These are phyloP conservation scores for Neopestalotiopsis sp. DNA, from an alignment of 2,329 filamentous ascomycete species.

Conservation along the genomic window DNA sequence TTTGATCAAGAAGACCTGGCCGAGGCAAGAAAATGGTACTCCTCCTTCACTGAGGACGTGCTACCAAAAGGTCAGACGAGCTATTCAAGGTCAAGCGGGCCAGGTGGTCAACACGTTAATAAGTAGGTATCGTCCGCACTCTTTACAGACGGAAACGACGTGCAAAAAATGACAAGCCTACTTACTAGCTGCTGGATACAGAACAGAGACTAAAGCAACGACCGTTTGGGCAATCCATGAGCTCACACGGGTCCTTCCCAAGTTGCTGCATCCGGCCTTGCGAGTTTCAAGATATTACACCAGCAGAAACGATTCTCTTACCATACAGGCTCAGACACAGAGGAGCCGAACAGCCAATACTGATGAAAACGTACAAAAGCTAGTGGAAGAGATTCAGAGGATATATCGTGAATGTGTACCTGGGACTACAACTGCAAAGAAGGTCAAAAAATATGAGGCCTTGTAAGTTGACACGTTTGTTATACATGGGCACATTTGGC, in stretches of 20 bases:
- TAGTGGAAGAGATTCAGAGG: slow-evolving; percentile 51
- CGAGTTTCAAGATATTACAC: slow-evolving; percentile 61
- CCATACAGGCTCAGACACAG: slow-evolving; percentile 59
- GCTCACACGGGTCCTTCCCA: slow-evolving; percentile 50
- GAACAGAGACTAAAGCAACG: slow-evolving; percentile 64
- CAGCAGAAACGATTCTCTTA: slow-evolving; percentile 54
- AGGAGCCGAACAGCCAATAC: slow-evolving; percentile 57
- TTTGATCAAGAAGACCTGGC: slow-evolving; percentile 55
- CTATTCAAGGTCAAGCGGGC: slow-evolving; percentile 64
- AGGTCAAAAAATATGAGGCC: slow-evolving; percentile 52
- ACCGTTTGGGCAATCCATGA: slow-evolving; percentile 57
- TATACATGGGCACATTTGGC: slow-evolving; percentile 21
- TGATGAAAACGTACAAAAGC: slow-evolving; percentile 56
- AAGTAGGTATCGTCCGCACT: slow-evolving; percentile 46
- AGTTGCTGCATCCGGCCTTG: slow-evolving; percentile 50
- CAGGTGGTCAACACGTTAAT: slow-evolving; percentile 67
- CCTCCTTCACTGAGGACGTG: slow-evolving; percentile 45
- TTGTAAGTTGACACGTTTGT: slow-evolving; percentile 44
- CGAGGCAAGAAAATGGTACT: slow-evolving; percentile 58
- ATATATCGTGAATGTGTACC: slow-evolving; percentile 55
- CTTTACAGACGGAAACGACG: neutral
- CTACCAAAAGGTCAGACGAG: slow-evolving; percentile 58
- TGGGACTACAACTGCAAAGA: slow-evolving; percentile 49
- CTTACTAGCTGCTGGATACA: neutral
- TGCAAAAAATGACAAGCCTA: too few species aligned